Base-by-base conservation (phyloP, 441 rosid genomes). In the Erodium chrysanthum region DNA sequence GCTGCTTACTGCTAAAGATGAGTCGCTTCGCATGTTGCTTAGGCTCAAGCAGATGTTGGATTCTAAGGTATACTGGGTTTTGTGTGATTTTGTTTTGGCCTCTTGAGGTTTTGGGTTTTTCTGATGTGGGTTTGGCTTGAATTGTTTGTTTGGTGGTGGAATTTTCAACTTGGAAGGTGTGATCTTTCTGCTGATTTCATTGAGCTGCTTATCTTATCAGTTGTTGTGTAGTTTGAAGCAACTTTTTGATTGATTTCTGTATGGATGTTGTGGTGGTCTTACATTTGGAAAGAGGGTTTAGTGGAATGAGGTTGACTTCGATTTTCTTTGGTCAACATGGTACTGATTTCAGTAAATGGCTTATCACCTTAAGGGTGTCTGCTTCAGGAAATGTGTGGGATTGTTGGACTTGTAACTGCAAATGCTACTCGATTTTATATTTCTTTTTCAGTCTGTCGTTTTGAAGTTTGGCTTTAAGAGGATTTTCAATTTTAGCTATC, bases 41-140 rank as follows among this genome's bases (percentile, higher is more conserved):
- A 82, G 93, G 83, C 90, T 93, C 48, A 93, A 89, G 63, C 86
- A 85, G 73, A 85, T 86, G 86, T 75, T 84, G 71, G 97, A 91
- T 75, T 76, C 88, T 73, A 93, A 91, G 95, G 98, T 91, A 72
- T 48, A 61, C 29, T 61, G 25, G 50, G 66, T 66, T 59, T 73
- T 66, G 65, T 66, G 68, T 58, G 44, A 21, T 71, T 60, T 62
- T 61, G 9, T 11, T 68, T 40, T 33, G 40, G 40, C 33, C 33
- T 29, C 5, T 33, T 33, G 40, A 29, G 33, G 33, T 6, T 33
- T 33, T 33, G 8, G 37, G 70, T 11, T 64, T 50, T 71, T 56
- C 8, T 70, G 65, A 62, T 65, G 63, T 66, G 33, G 52, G 66
- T 71, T 73, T 70, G 25, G 14, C 46, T 15, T 63, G 5, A 17